A percentile compares a stretch with the other conserved stretches of the same genome.
phyloP scores from a whole-genome alignment of 2,329 filamentous ascomycete species.

The Paecilomyces niveus region DNA sequence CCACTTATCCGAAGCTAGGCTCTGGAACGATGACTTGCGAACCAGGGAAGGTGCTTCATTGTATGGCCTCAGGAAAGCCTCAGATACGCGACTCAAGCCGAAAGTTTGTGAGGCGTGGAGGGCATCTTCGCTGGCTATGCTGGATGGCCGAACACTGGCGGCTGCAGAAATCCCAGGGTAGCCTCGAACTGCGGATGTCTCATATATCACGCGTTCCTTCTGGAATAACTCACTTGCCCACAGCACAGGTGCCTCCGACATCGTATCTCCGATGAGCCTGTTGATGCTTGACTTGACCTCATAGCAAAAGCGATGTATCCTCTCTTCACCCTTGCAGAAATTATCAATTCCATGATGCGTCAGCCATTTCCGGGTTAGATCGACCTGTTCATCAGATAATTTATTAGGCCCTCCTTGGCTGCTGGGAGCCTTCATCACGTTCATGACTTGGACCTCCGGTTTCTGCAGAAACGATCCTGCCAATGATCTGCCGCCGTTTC shows the following conservation, averaged over 20 bases:
- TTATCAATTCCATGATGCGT: constrained; percentile 77
- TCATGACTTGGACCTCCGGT: constrained; percentile 77
- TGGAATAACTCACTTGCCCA: constrained; percentile 89
- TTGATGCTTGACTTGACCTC: constrained; percentile 82
- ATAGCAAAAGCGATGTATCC: constrained; percentile 87
- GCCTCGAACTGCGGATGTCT: constrained; percentile 28
- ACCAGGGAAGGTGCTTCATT: constrained; percentile 29
- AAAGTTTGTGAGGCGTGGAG: constrained; percentile 20
- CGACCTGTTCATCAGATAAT: constrained; percentile 88
- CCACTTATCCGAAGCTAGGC: constrained; percentile 62
- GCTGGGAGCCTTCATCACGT: constrained; percentile 72
- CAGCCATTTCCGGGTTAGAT: constrained; percentile 77
- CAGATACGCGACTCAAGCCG: constrained; percentile 21
- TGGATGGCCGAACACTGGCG: constrained; percentile 33
- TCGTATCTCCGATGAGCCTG: constrained; percentile 75
- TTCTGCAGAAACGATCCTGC: constrained; percentile 62
- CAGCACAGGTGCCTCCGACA: constrained; percentile 76
- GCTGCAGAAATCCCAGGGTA: constrained; percentile 39
- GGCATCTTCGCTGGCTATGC: constrained; percentile 38
- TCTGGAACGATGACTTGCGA: constrained; percentile 61
- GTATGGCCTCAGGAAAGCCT: constrained; percentile 21
- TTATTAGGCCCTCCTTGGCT: constrained; percentile 91
- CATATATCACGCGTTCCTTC: constrained; percentile 51
- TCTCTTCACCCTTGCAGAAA: constrained; percentile 88
- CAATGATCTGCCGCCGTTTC: constrained; percentile 40